These are phyloP conservation scores for Rhizopus sp. DNA, from an alignment of 371 early-diverging fungal genomes.

Conservation along the genomic window DNA sequence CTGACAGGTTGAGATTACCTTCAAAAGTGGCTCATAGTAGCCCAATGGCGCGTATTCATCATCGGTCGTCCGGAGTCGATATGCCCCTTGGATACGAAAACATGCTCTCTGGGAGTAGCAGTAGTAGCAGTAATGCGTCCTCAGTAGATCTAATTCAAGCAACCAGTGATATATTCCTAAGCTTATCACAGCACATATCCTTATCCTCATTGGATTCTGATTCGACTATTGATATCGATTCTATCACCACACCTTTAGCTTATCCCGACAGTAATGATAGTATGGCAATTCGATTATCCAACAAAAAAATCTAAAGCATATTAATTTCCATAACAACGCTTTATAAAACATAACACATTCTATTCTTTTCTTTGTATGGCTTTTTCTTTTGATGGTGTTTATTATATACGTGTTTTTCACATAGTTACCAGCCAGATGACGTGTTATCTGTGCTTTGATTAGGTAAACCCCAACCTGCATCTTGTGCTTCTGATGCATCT, in stretches of 20 bases:
- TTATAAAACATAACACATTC: too few species aligned
- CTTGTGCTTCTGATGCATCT: conserved; percentile 18
- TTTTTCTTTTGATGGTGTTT: too few species aligned
- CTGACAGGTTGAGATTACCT: too few species aligned
- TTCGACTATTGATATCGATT: background rate
- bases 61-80: too few species aligned
- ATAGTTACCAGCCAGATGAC: background rate
- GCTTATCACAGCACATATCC: background rate
- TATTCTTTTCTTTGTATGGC: too few species aligned
- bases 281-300: too few species aligned
- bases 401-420: too few species aligned
- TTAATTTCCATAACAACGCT: too few species aligned
- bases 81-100: background rate
- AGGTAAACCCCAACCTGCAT: conserved; percentile 24
- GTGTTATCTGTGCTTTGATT: background rate
- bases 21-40: too few species aligned
- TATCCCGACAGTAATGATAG: background rate
- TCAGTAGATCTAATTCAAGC: background rate
- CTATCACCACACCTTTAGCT: background rate
- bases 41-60: too few species aligned
- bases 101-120: too few species aligned
- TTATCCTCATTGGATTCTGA: background rate
- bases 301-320: too few species aligned
- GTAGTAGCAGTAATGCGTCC: background rate
- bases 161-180: background rate